A percentile compares a stretch with the other conserved stretches of the same genome.
phyloP scores from a whole-genome alignment of 495 filamentous ascomycete genomes.

The Penicillium flavigenum region DNA sequence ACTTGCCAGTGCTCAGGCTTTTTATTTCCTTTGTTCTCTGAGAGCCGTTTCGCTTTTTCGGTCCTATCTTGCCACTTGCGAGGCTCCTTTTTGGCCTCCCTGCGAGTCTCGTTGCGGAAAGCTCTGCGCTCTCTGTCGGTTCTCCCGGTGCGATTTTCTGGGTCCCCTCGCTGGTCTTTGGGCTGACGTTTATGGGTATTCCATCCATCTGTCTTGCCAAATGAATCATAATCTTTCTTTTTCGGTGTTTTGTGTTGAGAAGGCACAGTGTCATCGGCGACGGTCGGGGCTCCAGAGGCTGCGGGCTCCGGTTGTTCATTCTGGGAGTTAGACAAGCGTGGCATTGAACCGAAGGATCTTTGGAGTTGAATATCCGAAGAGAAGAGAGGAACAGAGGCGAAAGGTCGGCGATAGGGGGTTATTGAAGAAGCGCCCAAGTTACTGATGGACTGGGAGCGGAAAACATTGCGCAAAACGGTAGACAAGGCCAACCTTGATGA shows the following conservation, averaged over 20 bases:
- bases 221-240: background rate
- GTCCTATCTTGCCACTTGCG: constrained; percentile 15
- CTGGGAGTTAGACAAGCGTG: background rate
- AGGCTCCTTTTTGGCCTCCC: constrained; percentile 3
- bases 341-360: constrained; percentile 19
- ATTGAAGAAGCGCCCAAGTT: constrained; percentile 12
- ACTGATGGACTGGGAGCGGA: constrained; percentile 27
- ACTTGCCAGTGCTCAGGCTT: constrained; percentile 63
- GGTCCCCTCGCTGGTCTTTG: background rate
- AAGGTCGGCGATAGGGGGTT: constrained; percentile 4
- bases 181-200: background rate
- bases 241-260: background rate
- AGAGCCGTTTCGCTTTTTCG: constrained; percentile 8
- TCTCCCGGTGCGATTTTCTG: background rate
- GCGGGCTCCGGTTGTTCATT: background rate
- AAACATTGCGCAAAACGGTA: constrained; percentile 23
- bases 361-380: background rate
- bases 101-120: constrained; percentile 11
- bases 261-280: background rate
- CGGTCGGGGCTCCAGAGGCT: background rate
- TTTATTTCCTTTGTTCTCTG: constrained; percentile 30
- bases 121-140: constrained; percentile 9
- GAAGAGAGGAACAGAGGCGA: constrained; percentile 9
- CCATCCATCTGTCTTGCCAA: background rate
- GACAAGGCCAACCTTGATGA: constrained; percentile 30